phyloP scores from a whole-genome alignment of 768 basidiomycete genomes.

The Mycena rebaudengoi region DNA sequence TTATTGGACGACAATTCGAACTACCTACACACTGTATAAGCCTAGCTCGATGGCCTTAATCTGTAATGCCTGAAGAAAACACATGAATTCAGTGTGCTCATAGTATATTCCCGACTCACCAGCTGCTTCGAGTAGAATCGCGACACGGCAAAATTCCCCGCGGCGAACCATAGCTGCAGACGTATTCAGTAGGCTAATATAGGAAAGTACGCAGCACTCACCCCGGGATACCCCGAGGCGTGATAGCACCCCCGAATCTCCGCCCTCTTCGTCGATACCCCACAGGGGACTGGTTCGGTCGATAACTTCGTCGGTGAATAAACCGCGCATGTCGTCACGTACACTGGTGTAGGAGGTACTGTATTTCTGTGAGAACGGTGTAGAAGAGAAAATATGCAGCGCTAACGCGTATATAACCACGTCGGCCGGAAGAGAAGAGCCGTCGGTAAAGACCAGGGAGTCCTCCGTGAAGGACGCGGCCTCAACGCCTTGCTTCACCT shows the following conservation, averaged over 20 bases:
- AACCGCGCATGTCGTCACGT: slow-evolving; percentile 3
- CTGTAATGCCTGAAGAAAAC: neutral
- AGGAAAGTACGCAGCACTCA: neutral
- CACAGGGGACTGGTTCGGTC: slow-evolving; percentile 5
- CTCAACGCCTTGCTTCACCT: slow-evolving; percentile 61
- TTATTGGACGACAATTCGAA: too few species aligned
- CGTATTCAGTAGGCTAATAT: too few species aligned
- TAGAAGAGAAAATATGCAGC: slow-evolving; percentile 1
- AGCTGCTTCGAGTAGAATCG: slow-evolving; percentile 11
- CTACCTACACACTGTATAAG: too few species aligned
- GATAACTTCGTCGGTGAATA: slow-evolving; percentile 6
- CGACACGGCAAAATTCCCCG: slow-evolving; percentile 1
- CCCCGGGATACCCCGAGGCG: slow-evolving; percentile 6
- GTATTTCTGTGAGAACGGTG: neutral
- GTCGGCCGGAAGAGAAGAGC: slow-evolving; percentile 48
- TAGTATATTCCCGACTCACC: neutral
- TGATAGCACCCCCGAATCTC: slow-evolving; percentile 10
- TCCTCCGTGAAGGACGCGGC: slow-evolving; percentile 43
- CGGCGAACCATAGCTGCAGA: slow-evolving; percentile 6
- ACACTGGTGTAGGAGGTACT: slow-evolving; percentile 8
- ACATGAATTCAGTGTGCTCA: neutral
- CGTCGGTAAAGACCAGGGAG: slow-evolving; percentile 47
- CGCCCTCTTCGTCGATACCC: slow-evolving; percentile 10
- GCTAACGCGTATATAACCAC: slow-evolving; percentile 58
- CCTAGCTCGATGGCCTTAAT: slow-evolving; percentile 12